Conservation (phyloP, 352 stramenopile genomes). For the Phytophthora cactorum region DNA sequence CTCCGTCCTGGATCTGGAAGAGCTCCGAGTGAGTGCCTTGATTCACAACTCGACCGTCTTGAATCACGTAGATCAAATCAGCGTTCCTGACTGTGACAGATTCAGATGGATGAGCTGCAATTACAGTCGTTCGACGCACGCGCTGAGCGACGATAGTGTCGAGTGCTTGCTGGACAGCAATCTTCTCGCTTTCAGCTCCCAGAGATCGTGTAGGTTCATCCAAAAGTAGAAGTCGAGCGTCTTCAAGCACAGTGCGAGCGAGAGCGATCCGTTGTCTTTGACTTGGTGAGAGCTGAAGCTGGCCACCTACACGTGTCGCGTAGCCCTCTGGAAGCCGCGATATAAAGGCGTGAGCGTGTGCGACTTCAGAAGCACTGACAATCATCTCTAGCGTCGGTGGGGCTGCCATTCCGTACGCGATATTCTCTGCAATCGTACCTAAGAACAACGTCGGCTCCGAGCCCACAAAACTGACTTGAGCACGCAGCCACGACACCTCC, state of each 20-base stretch:
- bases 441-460: constrained; percentile 63
- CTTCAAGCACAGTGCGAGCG: constrained; percentile 90
- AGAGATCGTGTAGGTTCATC: constrained; percentile 88
- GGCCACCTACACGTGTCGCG: constrained; percentile 93
- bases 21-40: constrained; percentile 52
- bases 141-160: constrained; percentile 47
- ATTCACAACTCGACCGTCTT: constrained; percentile 30
- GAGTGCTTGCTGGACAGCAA: constrained; percentile 63
- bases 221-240: constrained; percentile 89
- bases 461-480: constrained; percentile 65
- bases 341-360: constrained; percentile 96
- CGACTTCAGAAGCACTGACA: constrained; percentile 86
- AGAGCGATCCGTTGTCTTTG: constrained; percentile 91
- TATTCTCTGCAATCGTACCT: constrained; percentile 74
- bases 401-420: constrained; percentile 55
- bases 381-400: constrained; percentile 73
- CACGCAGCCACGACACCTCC: constrained; percentile 63
- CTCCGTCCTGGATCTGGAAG: constrained; percentile 25
- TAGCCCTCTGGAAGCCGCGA: constrained; percentile 89
- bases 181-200: constrained; percentile 71
- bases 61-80: constrained; percentile 42
- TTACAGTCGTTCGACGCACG: constrained; percentile 46
- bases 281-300: constrained; percentile 64
- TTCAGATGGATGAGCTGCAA: constrained; percentile 47
- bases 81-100: constrained; percentile 45